Evolutionary conservation across 2,329 filamentous ascomycete genomes (phyloP).

Genomic region (Diplocarpon mali): DNA sequence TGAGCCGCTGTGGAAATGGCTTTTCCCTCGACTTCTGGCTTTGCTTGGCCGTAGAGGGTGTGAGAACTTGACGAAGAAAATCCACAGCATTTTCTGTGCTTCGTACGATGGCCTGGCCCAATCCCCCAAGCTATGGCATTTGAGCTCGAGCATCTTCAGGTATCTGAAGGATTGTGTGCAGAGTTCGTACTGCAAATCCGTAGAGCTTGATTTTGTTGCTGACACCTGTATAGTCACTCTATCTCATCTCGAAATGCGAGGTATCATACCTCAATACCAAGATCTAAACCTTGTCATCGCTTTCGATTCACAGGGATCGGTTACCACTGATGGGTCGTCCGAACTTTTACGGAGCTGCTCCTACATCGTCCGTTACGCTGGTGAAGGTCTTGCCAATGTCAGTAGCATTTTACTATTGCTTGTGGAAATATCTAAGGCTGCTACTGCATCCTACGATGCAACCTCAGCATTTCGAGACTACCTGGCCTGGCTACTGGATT

Average conservation of each 20-base stretch:
- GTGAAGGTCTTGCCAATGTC: conserved; percentile 21
- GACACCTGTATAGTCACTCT: conserved; percentile 17
- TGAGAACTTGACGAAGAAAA: conserved; percentile 36
- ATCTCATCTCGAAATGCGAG: conserved; percentile 16
- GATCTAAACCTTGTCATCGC: conserved; percentile 16
- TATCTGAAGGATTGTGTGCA: conserved; percentile 36
- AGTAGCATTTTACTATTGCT: conserved; percentile 23
- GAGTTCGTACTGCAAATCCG: conserved; percentile 15
- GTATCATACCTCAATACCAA: conserved; percentile 8
- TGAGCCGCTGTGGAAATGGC: conserved; percentile 56
- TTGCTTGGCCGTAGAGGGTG: conserved; percentile 44
- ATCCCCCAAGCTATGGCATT: conserved; percentile 37
- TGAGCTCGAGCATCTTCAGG: conserved; percentile 33
- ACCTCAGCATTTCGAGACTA: conserved; percentile 26
- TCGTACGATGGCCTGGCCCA: conserved; percentile 36
- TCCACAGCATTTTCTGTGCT: conserved; percentile 42
- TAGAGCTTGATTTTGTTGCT: neutral
- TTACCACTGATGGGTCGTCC: conserved; percentile 2
- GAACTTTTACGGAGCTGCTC: conserved; percentile 11
- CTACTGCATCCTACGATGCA: conserved; percentile 18
- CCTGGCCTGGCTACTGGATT: conserved; percentile 26
- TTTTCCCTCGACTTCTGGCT: conserved; percentile 45
- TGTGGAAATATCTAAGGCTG: conserved; percentile 20
- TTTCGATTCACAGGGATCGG: conserved; percentile 12
- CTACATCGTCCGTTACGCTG: conserved; percentile 19